Conservation (phyloP, 1,284 basidiomycete species). For the Ustilago trichophora region DNA sequence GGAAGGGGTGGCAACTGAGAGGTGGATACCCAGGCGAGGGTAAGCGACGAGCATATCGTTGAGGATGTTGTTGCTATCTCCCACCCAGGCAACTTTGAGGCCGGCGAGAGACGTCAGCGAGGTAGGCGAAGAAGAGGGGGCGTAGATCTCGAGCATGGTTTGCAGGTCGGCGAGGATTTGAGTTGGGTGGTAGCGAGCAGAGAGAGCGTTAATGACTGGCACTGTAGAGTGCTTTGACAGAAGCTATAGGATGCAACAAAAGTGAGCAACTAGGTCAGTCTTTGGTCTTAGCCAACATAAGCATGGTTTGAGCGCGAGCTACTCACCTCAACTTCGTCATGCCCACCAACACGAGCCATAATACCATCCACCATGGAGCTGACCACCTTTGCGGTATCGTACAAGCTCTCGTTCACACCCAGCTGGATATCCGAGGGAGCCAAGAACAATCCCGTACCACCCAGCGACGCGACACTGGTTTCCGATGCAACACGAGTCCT, state of each 20-base stretch:
- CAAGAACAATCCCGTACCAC: constrained; percentile 89
- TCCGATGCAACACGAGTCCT: constrained; percentile 90
- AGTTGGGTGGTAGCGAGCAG: constrained; percentile 93
- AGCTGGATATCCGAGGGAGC: constrained; percentile 91
- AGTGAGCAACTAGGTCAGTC: no score
- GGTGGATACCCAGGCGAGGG: constrained; percentile 86
- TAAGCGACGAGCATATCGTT: constrained; percentile 97
- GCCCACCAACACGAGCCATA: constrained; percentile 92
- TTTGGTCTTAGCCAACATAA: no score
- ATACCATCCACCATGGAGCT: constrained; percentile 96
- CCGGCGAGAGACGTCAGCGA: constrained; percentile 59
- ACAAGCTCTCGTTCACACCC: constrained; percentile 88
- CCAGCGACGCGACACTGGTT: constrained; percentile 69
- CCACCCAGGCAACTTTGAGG: constrained; percentile 78
- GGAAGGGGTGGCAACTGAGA: constrained; percentile 83
- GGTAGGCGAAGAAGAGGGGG: constrained; percentile 70
- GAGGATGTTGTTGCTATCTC: constrained; percentile 93
- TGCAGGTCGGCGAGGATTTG: constrained; percentile 93
- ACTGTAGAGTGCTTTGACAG: constrained; percentile 87
- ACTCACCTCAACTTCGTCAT: constrained; percentile 80
- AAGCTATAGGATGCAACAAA: no score
- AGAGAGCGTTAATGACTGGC: constrained; percentile 94
- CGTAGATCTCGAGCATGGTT: constrained; percentile 78
- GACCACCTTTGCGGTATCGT: constrained; percentile 83
- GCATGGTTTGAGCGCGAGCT: no score